phyloP scores from a whole-genome alignment of 192 early-diverging fungal genomes.

The Backusella parvicylindrica region DNA sequence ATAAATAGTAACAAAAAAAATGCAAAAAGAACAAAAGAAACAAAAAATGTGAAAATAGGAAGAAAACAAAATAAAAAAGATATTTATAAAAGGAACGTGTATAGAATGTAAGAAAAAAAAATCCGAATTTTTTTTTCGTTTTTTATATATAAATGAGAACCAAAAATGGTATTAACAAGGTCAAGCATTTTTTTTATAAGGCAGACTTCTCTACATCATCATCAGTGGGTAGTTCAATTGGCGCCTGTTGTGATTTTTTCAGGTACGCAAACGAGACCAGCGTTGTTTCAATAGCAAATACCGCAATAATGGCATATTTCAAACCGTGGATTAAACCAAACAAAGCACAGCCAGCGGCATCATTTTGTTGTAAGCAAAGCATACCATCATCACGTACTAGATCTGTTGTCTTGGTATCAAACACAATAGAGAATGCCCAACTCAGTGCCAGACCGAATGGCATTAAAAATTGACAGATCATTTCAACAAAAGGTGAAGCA shows the following conservation, averaged over 20 bases:
- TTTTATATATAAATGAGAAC: not conserved
- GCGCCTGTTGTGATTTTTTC: not conserved
- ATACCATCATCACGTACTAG: not conserved
- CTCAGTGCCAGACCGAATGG: slow-evolving; percentile 26
- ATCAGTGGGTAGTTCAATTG: slow-evolving; percentile 4
- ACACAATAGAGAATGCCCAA: slow-evolving; percentile 29
- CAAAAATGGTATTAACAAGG: not conserved
- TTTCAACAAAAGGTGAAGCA: not conserved
- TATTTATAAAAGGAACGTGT: slow-evolving; percentile 3
- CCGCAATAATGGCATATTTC: slow-evolving; percentile 6
- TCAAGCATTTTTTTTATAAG: not conserved
- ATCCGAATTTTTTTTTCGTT: not conserved
- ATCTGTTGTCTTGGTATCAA: slow-evolving; percentile 15
- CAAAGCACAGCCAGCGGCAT: not conserved
- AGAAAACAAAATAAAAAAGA: not conserved
- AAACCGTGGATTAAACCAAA: not conserved
- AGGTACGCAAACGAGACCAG: not conserved
- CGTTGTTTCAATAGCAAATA: slow-evolving; percentile 10
- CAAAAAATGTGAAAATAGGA: not conserved
- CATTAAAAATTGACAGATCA: slow-evolving; percentile 21
- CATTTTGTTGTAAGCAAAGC: not conserved
- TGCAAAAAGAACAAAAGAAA: slow-evolving; percentile 3
- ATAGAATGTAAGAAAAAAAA: not conserved
- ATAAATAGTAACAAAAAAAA: not conserved
- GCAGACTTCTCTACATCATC: not conserved